Evolutionary conservation across 768 basidiomycete species (phyloP).

Genomic region (Hericium rajendrae): DNA sequence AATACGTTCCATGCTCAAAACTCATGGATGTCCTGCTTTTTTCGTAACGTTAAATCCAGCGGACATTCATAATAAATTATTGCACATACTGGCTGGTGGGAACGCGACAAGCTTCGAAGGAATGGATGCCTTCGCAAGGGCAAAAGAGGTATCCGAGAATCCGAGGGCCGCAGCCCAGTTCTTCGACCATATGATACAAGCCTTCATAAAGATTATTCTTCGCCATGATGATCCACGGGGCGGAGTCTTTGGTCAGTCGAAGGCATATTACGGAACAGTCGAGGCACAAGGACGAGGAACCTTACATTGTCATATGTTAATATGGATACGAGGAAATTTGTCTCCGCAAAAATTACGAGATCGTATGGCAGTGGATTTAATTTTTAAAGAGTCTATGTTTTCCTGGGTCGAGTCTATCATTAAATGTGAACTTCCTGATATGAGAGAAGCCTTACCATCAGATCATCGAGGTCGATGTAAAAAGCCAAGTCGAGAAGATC

Average conservation of each 20-base stretch:
- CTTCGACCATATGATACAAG: slow-evolving; percentile 31
- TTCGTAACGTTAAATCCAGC: slow-evolving; percentile 25
- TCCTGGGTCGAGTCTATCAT: slow-evolving; percentile 20
- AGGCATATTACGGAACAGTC: slow-evolving; percentile 30
- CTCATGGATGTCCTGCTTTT: neutral
- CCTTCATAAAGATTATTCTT: slow-evolving; percentile 22
- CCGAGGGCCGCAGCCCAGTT: slow-evolving; percentile 31
- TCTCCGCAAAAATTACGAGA: neutral
- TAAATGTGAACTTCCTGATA: slow-evolving; percentile 15
- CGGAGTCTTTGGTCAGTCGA: slow-evolving; percentile 25
- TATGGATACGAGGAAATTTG: slow-evolving; percentile 25
- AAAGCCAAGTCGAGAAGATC: no score
- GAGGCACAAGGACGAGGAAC: slow-evolving; percentile 31
- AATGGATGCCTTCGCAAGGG: no score
- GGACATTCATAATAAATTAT: slow-evolving; percentile 20
- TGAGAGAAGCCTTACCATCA: neutral
- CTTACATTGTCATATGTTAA: slow-evolving; percentile 31
- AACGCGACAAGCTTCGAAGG: no score
- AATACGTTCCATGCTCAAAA: neutral
- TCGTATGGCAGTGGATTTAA: neutral
- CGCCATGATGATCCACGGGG: slow-evolving; percentile 5
- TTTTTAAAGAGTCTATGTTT: slow-evolving; percentile 15
- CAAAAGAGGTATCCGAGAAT: slow-evolving; percentile 16
- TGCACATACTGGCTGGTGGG: no score
- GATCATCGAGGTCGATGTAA: neutral